Conservation (phyloP, 768 basidiomycete genomes). For the Naganishia vishniacii region DNA sequence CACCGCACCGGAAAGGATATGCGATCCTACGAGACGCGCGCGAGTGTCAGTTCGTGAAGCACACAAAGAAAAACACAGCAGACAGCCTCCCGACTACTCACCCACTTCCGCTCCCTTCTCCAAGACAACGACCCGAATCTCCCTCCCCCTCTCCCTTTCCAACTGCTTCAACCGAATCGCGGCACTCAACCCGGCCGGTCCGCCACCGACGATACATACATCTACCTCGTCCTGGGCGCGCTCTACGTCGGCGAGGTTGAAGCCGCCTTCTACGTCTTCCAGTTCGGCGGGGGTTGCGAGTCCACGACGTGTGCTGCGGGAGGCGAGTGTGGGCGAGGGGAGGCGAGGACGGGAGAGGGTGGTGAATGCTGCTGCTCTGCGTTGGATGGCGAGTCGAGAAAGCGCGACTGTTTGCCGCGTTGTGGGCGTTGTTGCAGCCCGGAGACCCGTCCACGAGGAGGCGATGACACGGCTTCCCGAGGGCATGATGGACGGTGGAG, state of each 20-base stretch:
- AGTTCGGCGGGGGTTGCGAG: constrained; percentile 8
- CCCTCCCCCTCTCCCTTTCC: constrained; percentile 63
- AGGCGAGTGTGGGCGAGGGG: not conserved
- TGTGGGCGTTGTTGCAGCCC: not conserved
- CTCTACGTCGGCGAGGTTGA: constrained; percentile 62
- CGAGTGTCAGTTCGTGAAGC: too few relatives aligned
- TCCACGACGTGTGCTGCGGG: not conserved
- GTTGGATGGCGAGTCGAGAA: not conserved
- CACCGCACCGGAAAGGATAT: constrained; percentile 92
- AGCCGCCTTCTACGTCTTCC: constrained; percentile 24
- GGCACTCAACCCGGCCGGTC: constrained; percentile 91
- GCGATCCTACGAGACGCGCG: constrained; percentile 60
- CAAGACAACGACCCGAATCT: constrained; percentile 83
- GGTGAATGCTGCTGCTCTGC: constrained; percentile 10
- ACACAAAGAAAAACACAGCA: too few relatives aligned
- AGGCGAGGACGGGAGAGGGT: not conserved
- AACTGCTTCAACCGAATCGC: constrained; percentile 93
- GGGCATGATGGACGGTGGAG: not conserved
- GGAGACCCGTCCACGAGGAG: not conserved
- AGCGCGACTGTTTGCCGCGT: too few relatives aligned
- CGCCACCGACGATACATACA: constrained; percentile 93
- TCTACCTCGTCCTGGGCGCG: constrained; percentile 87
- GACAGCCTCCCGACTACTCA: constrained; percentile 50
- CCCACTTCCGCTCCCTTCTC: constrained; percentile 94
- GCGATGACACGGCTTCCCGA: constrained; percentile 3